Evolutionary conservation across 73 alveolate genomes (phyloP).

Genomic region (Paraurostyla sp.): DNA sequence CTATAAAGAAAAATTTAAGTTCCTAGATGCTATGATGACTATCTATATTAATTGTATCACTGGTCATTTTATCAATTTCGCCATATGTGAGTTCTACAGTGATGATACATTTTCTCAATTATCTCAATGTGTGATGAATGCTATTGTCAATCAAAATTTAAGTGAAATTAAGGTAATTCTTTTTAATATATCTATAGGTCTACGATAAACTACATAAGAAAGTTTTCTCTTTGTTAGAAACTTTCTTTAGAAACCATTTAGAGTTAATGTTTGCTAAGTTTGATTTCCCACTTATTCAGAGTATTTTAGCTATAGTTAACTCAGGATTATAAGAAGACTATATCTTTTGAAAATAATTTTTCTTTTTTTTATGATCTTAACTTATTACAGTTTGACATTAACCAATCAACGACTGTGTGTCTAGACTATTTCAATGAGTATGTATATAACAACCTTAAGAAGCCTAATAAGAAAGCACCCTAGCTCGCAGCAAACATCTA

Average conservation of each 20-base stretch:
- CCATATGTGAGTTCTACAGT: slow-evolving; percentile 64
- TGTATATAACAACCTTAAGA: slow-evolving; percentile 36
- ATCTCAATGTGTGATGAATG: slow-evolving; percentile 2
- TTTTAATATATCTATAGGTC: slow-evolving; percentile 25
- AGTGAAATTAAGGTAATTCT: too few species aligned
- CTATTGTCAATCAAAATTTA: slow-evolving; percentile 7
- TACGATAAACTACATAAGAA: not conserved
- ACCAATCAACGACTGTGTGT: slow-evolving; percentile 21
- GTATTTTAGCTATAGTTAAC: slow-evolving; percentile 41
- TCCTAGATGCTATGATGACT: slow-evolving; percentile 12
- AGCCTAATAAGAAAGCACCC: slow-evolving; percentile 50
- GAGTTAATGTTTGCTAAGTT: slow-evolving; percentile 62
- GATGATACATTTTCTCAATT: slow-evolving; percentile 65
- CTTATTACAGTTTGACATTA: slow-evolving; percentile 1
- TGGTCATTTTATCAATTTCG: slow-evolving; percentile 69
- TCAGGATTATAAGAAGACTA: slow-evolving; percentile 47
- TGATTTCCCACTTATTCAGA: slow-evolving; percentile 41
- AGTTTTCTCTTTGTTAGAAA: slow-evolving; percentile 46
- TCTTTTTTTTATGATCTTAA: not conserved
- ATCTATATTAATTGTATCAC: slow-evolving; percentile 54
- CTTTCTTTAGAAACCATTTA: slow-evolving; percentile 57
- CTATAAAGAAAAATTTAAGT: slow-evolving; percentile 66
- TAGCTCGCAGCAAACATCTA: slow-evolving; percentile 16
- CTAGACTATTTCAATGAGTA: slow-evolving; percentile 50
- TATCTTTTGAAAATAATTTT: slow-evolving; percentile 14